These are phyloP conservation scores for Tricholoma terreum DNA, from an alignment of 768 basidiomycete species.

Conservation along the genomic window DNA sequence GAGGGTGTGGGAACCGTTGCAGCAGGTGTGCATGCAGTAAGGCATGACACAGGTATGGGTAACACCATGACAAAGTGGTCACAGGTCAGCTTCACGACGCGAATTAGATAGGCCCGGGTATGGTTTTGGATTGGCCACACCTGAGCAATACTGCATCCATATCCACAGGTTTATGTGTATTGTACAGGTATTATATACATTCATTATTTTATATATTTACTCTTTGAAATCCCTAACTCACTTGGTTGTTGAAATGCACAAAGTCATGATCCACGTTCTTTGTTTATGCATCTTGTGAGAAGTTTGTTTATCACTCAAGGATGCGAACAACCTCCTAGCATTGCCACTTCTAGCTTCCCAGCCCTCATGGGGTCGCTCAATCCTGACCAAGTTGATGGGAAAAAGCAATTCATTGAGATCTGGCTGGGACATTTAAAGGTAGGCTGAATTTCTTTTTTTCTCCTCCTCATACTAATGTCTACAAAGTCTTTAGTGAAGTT, in stretches of 20 bases:
- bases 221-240: neutral
- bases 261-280: neutral
- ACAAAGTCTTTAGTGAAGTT: neutral
- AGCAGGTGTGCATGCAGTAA: neutral
- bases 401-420: neutral
- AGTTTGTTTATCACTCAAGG: neutral
- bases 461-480: neutral
- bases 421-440: slow-evolving; percentile 1
- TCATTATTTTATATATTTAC: neutral
- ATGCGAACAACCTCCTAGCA: neutral
- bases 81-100: too few relatives aligned
- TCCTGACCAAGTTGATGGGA: neutral
- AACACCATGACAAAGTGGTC: neutral
- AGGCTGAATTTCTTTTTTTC: neutral
- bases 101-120: too few relatives aligned
- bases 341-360: neutral
- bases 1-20: too few relatives aligned
- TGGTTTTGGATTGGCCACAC: neutral
- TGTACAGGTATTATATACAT: neutral
- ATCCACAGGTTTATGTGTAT: neutral
- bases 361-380: neutral
- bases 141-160: neutral
- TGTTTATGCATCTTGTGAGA: neutral
- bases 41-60: neutral
- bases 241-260: neutral